Evolutionary conservation across 371 early-diverging fungal genomes (phyloP), one percentile per base, ranked within the genome.

Genomic region (Parasitella parasitica): DNA sequence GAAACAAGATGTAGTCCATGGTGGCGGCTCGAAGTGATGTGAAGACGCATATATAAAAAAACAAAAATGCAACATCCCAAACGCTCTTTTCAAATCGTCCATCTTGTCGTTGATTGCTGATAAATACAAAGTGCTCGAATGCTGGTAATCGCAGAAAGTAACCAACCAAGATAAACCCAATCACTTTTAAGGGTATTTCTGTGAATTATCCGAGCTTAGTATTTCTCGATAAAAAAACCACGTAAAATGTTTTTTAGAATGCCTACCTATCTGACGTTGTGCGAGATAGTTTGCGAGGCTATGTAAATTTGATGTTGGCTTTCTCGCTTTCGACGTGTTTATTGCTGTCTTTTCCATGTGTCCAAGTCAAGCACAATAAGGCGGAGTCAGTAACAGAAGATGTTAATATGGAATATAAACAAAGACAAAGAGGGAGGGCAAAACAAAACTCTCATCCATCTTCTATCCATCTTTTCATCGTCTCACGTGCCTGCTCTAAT

Each of bases 41-140:
- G 50, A 88, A 88, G 20, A 78, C 77, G 20, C 84, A 77, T 20
- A 87, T 77, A 75, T 86, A 87, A 68, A 87, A 85, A 43, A 77
- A 62, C 5, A 89, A 65, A 59, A 83, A 86, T 26, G 76, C 77
- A 1, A 86, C 34, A 59, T 90, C 91, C 59, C 72, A 75, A 32
- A 64, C 57, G 38, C 82, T 78, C 60, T 87, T 86, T 18, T 69
- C 80, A 62, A 79, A 90, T 1, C 81, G 70, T 13, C 77, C 81
- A 43, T 71, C 71, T 9, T 57, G 55, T 32, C 64, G 55, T 43
- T 71, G 66, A 63, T 61, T 63, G 81, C 72, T 52, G 75, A 69
- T 48, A 83, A 69, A 41, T 77, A 71, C 22, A 84, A 60, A 52
- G 81, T 82, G 27, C 71, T 76, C 50, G 70, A 76, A 34, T 70